These are phyloP conservation scores for Rubia yunnanensis DNA, from an alignment of 257 asterid genomes.

Conservation along the genomic window DNA sequence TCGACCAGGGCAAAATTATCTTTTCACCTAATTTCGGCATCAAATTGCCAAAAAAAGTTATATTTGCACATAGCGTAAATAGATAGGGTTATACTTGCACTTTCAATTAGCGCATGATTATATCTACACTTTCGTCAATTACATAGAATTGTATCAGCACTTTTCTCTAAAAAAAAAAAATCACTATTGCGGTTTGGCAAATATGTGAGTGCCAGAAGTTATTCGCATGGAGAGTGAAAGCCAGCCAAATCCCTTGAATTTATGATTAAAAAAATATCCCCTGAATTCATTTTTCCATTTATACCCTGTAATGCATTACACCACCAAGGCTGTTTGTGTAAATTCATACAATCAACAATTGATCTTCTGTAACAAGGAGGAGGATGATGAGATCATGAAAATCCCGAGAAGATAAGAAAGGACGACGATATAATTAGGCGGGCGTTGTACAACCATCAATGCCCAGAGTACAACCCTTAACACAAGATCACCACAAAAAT, in stretches of 20 bases:
- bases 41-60: too few relatives aligned
- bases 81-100: too few relatives aligned
- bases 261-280: too few relatives aligned
- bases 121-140: too few relatives aligned
- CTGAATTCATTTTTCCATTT: background rate
- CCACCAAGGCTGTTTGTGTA: constrained; percentile 1
- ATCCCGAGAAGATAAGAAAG: constrained; percentile 14
- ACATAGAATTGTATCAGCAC: too few relatives aligned
- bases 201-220: background rate
- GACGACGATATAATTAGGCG: too few relatives aligned
- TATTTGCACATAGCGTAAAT: too few relatives aligned
- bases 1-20: too few relatives aligned
- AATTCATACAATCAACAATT: background rate
- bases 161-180: too few relatives aligned
- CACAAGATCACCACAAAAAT: background rate
- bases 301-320: background rate
- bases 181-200: background rate
- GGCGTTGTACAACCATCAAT: background rate
- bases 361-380: constrained; percentile 1
- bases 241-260: background rate
- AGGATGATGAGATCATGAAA: constrained; percentile 7
- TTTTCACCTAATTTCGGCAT: too few relatives aligned
- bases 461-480: background rate
- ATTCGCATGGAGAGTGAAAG: background rate
- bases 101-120: too few relatives aligned